These are phyloP conservation scores for Closterium sp. DNA, from an alignment of 139 green algal species.

Conservation along the genomic window DNA sequence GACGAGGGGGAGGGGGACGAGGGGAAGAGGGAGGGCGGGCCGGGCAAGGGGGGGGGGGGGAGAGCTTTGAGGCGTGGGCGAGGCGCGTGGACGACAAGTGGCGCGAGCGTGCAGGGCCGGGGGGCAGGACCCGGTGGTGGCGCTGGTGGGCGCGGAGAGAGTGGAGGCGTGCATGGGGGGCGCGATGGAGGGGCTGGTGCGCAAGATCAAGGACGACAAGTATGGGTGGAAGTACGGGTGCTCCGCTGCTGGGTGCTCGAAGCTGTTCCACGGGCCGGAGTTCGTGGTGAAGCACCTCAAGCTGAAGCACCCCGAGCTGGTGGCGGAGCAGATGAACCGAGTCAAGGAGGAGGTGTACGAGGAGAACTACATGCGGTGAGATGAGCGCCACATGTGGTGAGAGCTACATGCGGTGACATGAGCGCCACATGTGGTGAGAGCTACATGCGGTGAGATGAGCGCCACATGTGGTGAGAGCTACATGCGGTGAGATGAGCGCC, in stretches of 20 bases:
- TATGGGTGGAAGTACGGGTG: constrained; percentile 54
- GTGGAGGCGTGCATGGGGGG: constrained; percentile 16
- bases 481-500: too few relatives aligned
- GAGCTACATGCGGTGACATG: too few relatives aligned
- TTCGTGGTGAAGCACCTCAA: constrained; percentile 49
- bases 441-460: too few relatives aligned
- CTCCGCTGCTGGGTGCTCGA: constrained; percentile 28
- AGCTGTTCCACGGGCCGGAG: constrained; percentile 50
- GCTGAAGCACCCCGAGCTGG: constrained; percentile 36
- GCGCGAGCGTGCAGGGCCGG: not conserved
- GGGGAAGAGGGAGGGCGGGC: not conserved
- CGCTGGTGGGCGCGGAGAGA: constrained; percentile 23
- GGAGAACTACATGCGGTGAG: constrained; percentile 50
- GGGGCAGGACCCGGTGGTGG: constrained; percentile 27
- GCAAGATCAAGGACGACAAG: constrained; percentile 50
- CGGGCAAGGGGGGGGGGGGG: not conserved
- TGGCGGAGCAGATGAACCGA: not conserved
- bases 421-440: too few relatives aligned
- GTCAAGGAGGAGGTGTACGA: constrained; percentile 43
- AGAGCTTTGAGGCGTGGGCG: constrained; percentile 22
- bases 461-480: too few relatives aligned
- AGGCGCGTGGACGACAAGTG: constrained; percentile 11
- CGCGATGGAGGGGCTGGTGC: constrained; percentile 9
- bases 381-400: constrained; percentile 8
- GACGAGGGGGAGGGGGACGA: not conserved